Conservation (phyloP, 208 protist genomes). For the Crithidia brevicula region DNA sequence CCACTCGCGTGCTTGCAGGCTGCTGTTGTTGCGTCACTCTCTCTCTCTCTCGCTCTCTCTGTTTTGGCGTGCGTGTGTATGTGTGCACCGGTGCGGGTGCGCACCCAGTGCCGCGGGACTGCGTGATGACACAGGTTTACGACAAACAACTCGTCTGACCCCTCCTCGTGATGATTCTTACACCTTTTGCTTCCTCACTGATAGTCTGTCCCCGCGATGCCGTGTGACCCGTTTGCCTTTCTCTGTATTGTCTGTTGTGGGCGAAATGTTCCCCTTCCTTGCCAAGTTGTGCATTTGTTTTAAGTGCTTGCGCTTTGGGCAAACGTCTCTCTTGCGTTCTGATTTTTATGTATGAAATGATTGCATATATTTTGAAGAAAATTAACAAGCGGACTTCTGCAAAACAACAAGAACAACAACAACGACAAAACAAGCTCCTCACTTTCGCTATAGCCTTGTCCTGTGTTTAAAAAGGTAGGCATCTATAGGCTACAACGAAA, state of each 20-base stretch:
- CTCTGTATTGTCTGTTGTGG: not conserved
- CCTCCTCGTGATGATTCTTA: constrained; percentile 19
- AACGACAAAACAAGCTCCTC: too few relatives aligned
- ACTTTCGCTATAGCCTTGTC: too few relatives aligned
- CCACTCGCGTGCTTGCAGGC: not conserved
- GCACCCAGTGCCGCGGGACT: constrained; percentile 12
- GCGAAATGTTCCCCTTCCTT: too few relatives aligned
- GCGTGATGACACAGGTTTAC: constrained; percentile 36
- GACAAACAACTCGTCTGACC: constrained; percentile 37
- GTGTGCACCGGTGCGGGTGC: not conserved
- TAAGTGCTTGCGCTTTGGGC: too few relatives aligned
- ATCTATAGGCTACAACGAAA: too few relatives aligned
- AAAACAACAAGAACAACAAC: too few relatives aligned
- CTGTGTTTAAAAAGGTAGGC: too few relatives aligned
- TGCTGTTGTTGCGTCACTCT: not conserved
- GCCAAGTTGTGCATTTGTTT: too few relatives aligned
- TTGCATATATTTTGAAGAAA: too few relatives aligned
- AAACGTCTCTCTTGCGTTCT: too few relatives aligned
- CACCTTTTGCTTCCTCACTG: constrained; percentile 42
- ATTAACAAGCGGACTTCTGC: too few relatives aligned
- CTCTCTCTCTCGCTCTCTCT: not conserved
- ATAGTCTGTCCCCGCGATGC: constrained; percentile 12
- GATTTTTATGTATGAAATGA: too few relatives aligned
- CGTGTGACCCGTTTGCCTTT: not conserved
- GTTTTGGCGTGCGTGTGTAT: not conserved